Evolutionary conservation across 306 rosid genomes (phyloP).

Genomic region (Dryas drummondii): DNA sequence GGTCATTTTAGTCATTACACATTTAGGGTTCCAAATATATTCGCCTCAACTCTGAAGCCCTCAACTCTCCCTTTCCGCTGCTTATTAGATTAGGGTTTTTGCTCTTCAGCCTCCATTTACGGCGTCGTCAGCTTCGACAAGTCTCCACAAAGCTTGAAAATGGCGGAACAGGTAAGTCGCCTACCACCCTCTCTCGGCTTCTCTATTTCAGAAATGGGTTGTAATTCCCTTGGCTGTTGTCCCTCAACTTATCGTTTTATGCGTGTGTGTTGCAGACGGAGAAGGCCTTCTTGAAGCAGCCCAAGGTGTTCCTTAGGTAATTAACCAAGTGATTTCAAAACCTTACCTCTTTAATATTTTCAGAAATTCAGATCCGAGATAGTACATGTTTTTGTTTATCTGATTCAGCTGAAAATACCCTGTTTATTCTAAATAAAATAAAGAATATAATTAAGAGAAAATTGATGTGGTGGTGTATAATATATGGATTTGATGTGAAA

Average conservation of each 20-base stretch:
- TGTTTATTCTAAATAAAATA: neutral
- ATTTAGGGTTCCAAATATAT: constrained; percentile 29
- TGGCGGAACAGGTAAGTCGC: constrained; percentile 66
- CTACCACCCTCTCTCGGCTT: neutral
- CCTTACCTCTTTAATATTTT: neutral
- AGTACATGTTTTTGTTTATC: neutral
- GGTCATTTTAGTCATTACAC: constrained; percentile 23
- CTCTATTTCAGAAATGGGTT: neutral
- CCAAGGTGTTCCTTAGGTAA: constrained; percentile 67
- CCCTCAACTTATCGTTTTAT: neutral
- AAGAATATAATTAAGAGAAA: neutral
- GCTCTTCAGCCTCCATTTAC: constrained; percentile 3
- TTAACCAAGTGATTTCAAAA: neutral
- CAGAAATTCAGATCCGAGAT: neutral
- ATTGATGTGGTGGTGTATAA: neutral
- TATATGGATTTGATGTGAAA: neutral
- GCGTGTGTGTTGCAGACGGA: constrained; percentile 46
- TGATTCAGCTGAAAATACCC: neutral
- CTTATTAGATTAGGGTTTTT: constrained; percentile 28
- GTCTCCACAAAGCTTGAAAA: constrained; percentile 16
- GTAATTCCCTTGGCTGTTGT: neutral
- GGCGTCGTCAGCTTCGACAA: constrained; percentile 18
- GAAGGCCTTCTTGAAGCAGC: constrained; percentile 77
- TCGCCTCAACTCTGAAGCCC: neutral
- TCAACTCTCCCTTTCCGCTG: neutral